These are phyloP conservation scores for Candida montana DNA, from an alignment of 805 yeast species.

Conservation along the genomic window DNA sequence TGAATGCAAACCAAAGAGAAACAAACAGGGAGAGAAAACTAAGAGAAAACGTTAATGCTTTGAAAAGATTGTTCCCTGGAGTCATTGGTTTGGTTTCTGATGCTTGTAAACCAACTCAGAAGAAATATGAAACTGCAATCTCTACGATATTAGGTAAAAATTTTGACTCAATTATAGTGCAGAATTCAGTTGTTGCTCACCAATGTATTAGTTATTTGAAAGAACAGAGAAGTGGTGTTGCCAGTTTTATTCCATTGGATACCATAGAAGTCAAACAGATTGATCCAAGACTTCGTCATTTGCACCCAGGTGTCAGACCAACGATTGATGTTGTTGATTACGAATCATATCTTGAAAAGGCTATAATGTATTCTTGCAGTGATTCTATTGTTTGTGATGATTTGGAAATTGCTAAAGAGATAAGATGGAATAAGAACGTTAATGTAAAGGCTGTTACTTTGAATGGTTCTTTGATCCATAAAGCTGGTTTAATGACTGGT, in stretches of 20 bases:
- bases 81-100: constrained; percentile 80
- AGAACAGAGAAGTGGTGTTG: constrained; percentile 79
- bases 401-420: constrained; percentile 57
- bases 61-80: constrained; percentile 76
- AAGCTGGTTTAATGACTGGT: constrained; percentile 90
- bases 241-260: constrained; percentile 86
- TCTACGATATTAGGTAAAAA: constrained; percentile 73
- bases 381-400: constrained; percentile 73
- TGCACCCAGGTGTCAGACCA: constrained; percentile 56
- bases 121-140: constrained; percentile 67
- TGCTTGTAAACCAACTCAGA: constrained; percentile 69
- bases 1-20: constrained; percentile 73
- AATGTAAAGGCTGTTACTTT: constrained; percentile 69
- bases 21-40: constrained; percentile 61
- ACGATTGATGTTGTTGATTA: constrained; percentile 67
- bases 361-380: constrained; percentile 75
- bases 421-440: constrained; percentile 61
- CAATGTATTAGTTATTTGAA: constrained; percentile 75
- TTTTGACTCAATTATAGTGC: constrained; percentile 82
- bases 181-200: constrained; percentile 58
- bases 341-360: constrained; percentile 64
- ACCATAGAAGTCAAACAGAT: constrained; percentile 56
- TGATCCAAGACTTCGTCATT: constrained; percentile 47
- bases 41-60: constrained; percentile 64
- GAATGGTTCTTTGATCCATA: constrained; percentile 80